Conservation (phyloP, 2,329 filamentous ascomycete species). For the Alternaria longipes region DNA sequence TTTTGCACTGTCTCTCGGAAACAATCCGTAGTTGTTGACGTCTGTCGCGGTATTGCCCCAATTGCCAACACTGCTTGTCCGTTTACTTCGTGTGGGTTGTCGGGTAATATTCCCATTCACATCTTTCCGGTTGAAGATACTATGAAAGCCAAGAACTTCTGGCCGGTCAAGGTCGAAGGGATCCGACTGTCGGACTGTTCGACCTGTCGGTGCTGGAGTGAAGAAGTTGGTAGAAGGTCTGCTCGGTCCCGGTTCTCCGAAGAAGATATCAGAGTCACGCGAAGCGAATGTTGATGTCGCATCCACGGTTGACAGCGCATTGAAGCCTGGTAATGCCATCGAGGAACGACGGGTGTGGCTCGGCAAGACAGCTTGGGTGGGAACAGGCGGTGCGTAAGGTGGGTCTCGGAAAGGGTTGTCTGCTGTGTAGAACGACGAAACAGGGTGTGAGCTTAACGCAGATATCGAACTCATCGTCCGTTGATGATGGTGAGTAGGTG, state of each 20-base stretch:
- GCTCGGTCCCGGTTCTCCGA: conserved; percentile 49
- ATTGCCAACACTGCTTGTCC: conserved; percentile 42
- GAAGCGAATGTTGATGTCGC: conserved; percentile 33
- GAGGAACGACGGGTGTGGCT: conserved; percentile 33
- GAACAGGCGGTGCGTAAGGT: conserved; percentile 32
- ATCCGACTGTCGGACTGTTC: conserved; percentile 50
- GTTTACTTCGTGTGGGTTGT: conserved; percentile 37
- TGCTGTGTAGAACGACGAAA: conserved; percentile 38
- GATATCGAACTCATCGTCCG: conserved; percentile 43
- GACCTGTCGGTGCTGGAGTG: conserved; percentile 27
- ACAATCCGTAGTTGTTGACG: conserved; percentile 22
- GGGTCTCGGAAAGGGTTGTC: conserved; percentile 41
- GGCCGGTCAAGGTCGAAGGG: conserved; percentile 54
- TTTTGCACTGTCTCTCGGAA: conserved; percentile 29
- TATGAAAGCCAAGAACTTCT: conserved; percentile 49
- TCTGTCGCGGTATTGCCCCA: conserved; percentile 28
- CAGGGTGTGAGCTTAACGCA: conserved; percentile 42
- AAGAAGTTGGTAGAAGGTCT: conserved; percentile 42
- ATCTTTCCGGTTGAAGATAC: conserved; percentile 36
- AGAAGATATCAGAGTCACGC: conserved; percentile 40
- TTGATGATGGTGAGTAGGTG: conserved; percentile 33
- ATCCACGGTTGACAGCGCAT: conserved; percentile 27
- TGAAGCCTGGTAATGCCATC: conserved; percentile 31
- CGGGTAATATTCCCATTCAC: conserved; percentile 43
- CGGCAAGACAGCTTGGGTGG: conserved; percentile 34